Evolutionary conservation across 495 filamentous ascomycete genomes (phyloP), one percentile per base, ranked within the genome.

Genomic region (Lentithecium fluviatile): DNA sequence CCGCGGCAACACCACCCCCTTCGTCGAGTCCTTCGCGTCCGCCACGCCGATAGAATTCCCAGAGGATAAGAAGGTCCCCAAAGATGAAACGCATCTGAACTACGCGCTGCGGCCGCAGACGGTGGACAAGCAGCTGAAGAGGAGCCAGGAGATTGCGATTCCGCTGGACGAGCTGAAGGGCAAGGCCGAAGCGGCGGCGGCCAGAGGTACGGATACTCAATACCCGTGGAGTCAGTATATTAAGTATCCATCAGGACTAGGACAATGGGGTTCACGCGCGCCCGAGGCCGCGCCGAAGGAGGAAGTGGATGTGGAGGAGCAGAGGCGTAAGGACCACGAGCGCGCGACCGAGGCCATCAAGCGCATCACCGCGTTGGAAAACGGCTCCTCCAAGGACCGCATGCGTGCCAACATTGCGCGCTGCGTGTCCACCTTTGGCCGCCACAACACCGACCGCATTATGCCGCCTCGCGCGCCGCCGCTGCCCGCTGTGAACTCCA

Each of bases 361-460:
- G 52, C 83, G 92, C 25, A 96, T 98, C 65, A 79, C 87, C 11
- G 78, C 81, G 53, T 75, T 98, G 37, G 79, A 78, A 32, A 88
- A 91, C 65, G 90, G 85, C 67, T 88, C 80, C 69, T 83, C 79
- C 46, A 85, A 88, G 74, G 90, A 95, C 62, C 82, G 82, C 45
- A 83, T 85, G 58, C 85, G 90, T 42, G 84, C 87, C 63, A 95
- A 95, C 71, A 86, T 88, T 60, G 80, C 87, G 57, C 83, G 88
- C 29, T 95, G 91, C 71, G 86, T 98, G 64, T 83, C 90, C 60
- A 86, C 81, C 0, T 97, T 98, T 66, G 94, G 94, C 13, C 83
- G 94, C 43, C 94, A 97, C 78, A 81, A 84, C 62, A 97, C 94
- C n/a, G 94, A 99, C 74, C 32, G 68, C 0, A 69, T 70, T 1